Conservation (phyloP, 2,329 filamentous ascomycete genomes). For the Lecanosticta acicola region DNA sequence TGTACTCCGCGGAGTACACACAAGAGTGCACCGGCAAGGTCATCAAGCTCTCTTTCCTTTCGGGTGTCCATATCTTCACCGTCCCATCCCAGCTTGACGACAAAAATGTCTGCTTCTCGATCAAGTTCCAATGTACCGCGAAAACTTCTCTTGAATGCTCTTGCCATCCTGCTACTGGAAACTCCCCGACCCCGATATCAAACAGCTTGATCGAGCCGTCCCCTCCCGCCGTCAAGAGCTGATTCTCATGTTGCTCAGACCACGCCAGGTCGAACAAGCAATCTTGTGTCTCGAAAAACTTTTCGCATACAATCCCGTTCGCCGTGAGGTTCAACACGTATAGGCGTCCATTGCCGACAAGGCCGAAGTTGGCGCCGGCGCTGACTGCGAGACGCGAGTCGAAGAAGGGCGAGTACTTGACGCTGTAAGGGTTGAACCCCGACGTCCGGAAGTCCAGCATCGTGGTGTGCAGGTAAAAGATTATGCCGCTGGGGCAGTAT, state of each 20-base stretch:
- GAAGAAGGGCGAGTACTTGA: conserved; percentile 98
- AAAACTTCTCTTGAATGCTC: conserved; percentile 94
- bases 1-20: conserved; percentile 90
- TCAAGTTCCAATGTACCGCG: conserved; percentile 84
- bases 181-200: conserved; percentile 73
- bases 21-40: conserved; percentile 90
- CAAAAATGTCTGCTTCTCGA: conserved; percentile 83
- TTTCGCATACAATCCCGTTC: conserved; percentile 76
- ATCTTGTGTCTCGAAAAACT: conserved; percentile 94
- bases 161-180: conserved; percentile 85
- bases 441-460: conserved; percentile 95
- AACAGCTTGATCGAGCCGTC: conserved; percentile 95
- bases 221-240: conserved; percentile 80
- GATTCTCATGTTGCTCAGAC: conserved; percentile 95
- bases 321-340: conserved; percentile 79
- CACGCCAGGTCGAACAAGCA: conserved; percentile 91
- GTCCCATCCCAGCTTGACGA: conserved; percentile 95
- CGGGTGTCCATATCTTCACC: conserved; percentile 91
- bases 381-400: conserved; percentile 90
- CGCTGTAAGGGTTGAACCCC: conserved; percentile 91
- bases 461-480: conserved; percentile 17
- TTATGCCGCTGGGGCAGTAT: background rate
- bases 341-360: conserved; percentile 89
- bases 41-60: conserved; percentile 57
- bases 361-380: conserved; percentile 88